These are phyloP conservation scores for Pichia sp. DNA, from an alignment of 1,139 yeast species.

Conservation along the genomic window DNA sequence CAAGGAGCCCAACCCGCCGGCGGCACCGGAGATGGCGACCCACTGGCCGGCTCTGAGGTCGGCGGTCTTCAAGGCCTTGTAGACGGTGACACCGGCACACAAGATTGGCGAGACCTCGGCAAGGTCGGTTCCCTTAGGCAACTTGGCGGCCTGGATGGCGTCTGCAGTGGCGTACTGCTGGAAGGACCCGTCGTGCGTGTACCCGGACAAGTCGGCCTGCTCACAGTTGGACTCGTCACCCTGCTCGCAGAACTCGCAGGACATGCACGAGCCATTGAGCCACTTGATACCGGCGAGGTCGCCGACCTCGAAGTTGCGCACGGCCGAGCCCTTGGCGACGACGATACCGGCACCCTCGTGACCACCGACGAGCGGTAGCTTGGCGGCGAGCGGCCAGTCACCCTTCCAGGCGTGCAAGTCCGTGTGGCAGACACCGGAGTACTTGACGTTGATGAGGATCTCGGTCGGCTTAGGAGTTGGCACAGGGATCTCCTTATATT, in stretches of 20 bases:
- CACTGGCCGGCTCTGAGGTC: conserved; percentile 65
- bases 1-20: conserved; percentile 79
- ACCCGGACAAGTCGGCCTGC: conserved; percentile 66
- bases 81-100: conserved; percentile 83
- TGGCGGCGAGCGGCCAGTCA: conserved; percentile 66
- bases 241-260: conserved; percentile 68
- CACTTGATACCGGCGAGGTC: conserved; percentile 74
- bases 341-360: conserved; percentile 88
- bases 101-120: conserved; percentile 72
- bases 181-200: conserved; percentile 78
- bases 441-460: conserved; percentile 59
- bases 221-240: conserved; percentile 69
- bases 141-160: conserved; percentile 78
- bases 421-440: conserved; percentile 75
- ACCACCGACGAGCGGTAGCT: conserved; percentile 72
- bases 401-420: conserved; percentile 78
- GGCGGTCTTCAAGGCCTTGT: conserved; percentile 75
- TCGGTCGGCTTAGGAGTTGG: conserved; percentile 65
- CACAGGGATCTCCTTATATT: conserved; percentile 60
- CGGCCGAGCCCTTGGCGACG: conserved; percentile 66
- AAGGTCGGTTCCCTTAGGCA: conserved; percentile 66
- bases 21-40: conserved; percentile 81
- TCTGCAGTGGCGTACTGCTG: conserved; percentile 84
- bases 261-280: conserved; percentile 68
- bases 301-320: conserved; percentile 67